Conservation (phyloP, 164 flowering plant species). For the Nymphaea thermarum region DNA sequence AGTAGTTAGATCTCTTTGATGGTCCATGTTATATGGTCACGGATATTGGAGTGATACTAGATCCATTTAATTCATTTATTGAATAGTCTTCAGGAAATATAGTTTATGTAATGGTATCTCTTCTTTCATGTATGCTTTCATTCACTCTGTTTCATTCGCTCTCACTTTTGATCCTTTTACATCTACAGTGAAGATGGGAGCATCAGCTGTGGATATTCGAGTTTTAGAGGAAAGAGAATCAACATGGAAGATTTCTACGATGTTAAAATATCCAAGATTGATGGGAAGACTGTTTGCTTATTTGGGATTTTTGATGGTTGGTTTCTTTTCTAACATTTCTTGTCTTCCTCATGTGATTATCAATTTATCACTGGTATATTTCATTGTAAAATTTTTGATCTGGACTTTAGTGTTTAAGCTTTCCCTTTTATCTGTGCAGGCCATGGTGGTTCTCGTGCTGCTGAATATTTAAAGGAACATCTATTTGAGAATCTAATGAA, state of each 20-base stretch:
- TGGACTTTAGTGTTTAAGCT: not conserved
- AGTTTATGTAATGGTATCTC: too few species aligned
- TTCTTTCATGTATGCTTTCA: too few species aligned
- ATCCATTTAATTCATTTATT: too few species aligned
- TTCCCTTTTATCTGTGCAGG: constrained; percentile 29
- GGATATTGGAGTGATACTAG: too few species aligned
- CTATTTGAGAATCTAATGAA: constrained; percentile 85
- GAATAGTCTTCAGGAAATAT: too few species aligned
- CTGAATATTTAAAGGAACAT: constrained; percentile 79
- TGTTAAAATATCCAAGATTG: constrained; percentile 53
- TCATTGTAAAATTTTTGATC: not conserved
- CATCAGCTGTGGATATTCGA: constrained; percentile 83
- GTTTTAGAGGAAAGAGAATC: constrained; percentile 90
- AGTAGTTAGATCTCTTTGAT: too few species aligned
- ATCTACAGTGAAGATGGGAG: constrained; percentile 79
- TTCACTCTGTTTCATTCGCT: too few species aligned
- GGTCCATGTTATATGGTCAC: too few species aligned
- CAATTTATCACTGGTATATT: not conserved
- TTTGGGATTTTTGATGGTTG: constrained; percentile 97
- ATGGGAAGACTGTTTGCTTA: constrained; percentile 61
- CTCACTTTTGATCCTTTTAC: not conserved
- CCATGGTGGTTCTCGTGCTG: constrained; percentile 99
- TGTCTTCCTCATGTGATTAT: not conserved
- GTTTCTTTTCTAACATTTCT: constrained; percentile 8
- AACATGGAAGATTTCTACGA: constrained; percentile 97